Evolutionary conservation across 2,329 filamentous ascomycete species (phyloP), one percentile per base, ranked within the genome.

Genomic region (Fusarium pilosicola): DNA sequence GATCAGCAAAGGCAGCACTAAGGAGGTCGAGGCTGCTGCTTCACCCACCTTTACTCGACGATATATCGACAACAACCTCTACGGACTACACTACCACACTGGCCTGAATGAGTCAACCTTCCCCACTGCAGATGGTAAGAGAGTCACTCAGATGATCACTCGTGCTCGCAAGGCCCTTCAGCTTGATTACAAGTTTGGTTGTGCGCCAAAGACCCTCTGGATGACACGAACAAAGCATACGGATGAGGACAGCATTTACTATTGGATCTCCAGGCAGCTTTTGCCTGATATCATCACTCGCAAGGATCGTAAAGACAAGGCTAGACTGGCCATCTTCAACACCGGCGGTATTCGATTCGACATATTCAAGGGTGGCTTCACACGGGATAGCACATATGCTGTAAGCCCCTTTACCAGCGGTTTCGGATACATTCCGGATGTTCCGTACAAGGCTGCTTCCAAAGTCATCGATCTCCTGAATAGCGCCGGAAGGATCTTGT

Each of bases 51-150:
- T 97, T 80, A 87, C 88, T 60, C 89, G 96, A 51, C 89, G 92
- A 67, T 98, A 98, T 82, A 96, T 98, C 69, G 96, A 98, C 83
- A 98, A 95, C 83, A 98, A 98, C 76, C 86, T 98, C 0, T 93
- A 90, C 70, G 96, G 95, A 2, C 88, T 97, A 67, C 88, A 95
- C 77, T 89, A 96, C 77, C 96, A 98, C 80, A 94, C 93, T 6
- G 89, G 89, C 1, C 89, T 93, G 36, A 91, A 96, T 75, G 86
- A 88, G 22, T 86, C 89, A 0, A 92, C 90, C 0, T 98, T 98
- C 79, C 87, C 90, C 4, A 98, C 96, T 0, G 85, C 91, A 20
- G 87, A 92, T 52, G 96, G 96, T 24, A 88, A 86, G 58, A 92
- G 93, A 62, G 92, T 95, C 18, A 94, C 91, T 49, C 82, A 85